These are phyloP conservation scores for Zygnema cylindricum DNA, from an alignment of 139 green algal species.

Conservation along the genomic window DNA sequence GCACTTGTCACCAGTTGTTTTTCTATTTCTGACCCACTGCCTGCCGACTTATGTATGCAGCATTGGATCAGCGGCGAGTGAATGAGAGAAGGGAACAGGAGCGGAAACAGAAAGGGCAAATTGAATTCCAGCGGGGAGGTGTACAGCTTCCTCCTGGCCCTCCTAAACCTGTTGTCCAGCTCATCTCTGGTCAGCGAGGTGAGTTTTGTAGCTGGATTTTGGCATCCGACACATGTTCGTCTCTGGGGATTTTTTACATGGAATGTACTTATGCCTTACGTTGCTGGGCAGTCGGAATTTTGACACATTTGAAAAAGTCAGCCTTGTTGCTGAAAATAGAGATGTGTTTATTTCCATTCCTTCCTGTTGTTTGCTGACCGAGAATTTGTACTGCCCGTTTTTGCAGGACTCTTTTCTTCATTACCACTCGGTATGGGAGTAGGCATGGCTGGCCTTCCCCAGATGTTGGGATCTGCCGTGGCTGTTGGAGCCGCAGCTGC, in stretches of 20 bases:
- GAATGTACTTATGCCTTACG: too few relatives aligned
- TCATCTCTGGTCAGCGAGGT: constrained; percentile 18
- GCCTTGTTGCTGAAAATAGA: too few relatives aligned
- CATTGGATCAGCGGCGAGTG: constrained; percentile 35
- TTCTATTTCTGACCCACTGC: too few relatives aligned
- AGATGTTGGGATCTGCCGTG: background rate
- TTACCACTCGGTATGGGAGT: background rate
- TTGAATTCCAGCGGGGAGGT: constrained; percentile 35
- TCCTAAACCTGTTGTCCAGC: constrained; percentile 21
- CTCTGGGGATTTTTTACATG: too few relatives aligned
- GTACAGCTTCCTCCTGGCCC: background rate
- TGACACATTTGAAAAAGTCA: too few relatives aligned
- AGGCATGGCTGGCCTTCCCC: background rate
- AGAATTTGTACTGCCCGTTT: too few relatives aligned
- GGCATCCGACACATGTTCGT: too few relatives aligned
- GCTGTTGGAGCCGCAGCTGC: background rate
- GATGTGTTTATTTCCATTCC: too few relatives aligned
- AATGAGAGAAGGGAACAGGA: constrained; percentile 35
- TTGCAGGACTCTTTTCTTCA: background rate
- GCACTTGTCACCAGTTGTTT: background rate
- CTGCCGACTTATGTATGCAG: background rate
- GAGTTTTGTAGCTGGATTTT: background rate
- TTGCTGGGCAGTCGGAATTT: too few relatives aligned
- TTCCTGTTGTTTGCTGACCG: too few relatives aligned
- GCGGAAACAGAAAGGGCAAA: constrained; percentile 37